Evolutionary conservation across 208 protist genomes (phyloP), one percentile per base, ranked within the genome.

Genomic region (Crithidia acanthocephali): DNA sequence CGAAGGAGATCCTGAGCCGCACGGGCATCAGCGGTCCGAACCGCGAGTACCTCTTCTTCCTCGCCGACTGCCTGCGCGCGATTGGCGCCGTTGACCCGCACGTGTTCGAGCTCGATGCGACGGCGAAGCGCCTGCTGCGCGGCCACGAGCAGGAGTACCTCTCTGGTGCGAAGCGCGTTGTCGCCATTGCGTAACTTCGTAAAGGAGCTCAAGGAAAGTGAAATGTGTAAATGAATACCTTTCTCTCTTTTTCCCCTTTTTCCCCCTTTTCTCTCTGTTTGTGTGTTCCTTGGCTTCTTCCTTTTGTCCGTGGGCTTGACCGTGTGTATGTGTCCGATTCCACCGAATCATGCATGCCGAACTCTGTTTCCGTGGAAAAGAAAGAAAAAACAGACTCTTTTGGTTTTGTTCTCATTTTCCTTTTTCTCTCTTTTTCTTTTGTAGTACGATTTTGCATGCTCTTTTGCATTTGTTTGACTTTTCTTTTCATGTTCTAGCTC

Each of bases 1-100:
- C 88, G 28, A 64, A 33, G 65, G 74, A 91, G 47, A 92, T 96
- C 30, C 51, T 91, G 27, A 57, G 74, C 22, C 62, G 74, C 57
- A 55, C 40, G 25, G 88, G 88, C 35, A 55, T 72, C 28, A 92
- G 87, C 68, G 91, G 91, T 5, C 68, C 85, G 10, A 94, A 96
- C 74, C 65, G 72, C 35, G 88, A 96, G 68, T 96, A 96, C 70
- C 80, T 96, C 33, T 90, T 90, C 76, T 66, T 79, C 22, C 76
- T 94, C 2, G 87, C 84, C 5, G 78, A 87, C 42, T 79, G 64
- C 67, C 88, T 95, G 22, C 77, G 79, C 13, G 70, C 76, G 56
- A 86, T 92, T 55, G 78, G 73, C 22, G 80, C 64, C 0, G 50
- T 61, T 6, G 91, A 95, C 69, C 56, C 53, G 15, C 91, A 93